Evolutionary conservation across 495 filamentous ascomycete species (phyloP), one percentile per base, ranked within the genome.

Genomic region (Penicillium lagena): DNA sequence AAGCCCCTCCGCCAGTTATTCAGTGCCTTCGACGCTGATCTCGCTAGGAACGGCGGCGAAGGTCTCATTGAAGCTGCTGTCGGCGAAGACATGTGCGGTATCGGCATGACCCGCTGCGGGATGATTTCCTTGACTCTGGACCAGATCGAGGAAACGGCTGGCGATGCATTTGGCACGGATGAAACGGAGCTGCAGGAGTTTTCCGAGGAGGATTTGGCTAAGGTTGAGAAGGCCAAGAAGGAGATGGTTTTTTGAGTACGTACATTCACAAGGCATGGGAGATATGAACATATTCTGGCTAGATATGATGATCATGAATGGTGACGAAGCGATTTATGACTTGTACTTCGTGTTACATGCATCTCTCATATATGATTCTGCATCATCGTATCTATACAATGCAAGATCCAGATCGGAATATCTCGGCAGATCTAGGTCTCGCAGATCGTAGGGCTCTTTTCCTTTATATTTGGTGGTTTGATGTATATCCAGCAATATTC

Each of bases 41-140:
- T 68, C 10, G 35, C 52, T 1, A 17, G 54, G 12, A 67, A 70
- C 28, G 67, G 70, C 34, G 70, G 70, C 22, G 62, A 64, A 9
- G 70, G 70, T 2, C 49, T 59, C 10, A 65, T 73, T 28, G 60
- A 70, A 47, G 46, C 54, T 22, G 58, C 61, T 0, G 63, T 73
- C 7, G 70, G 70, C 13, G 62, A 67, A 42, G 55, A 64, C 22
- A 67, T 68, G 65, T 60, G 54, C 13, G 55, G 61, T 39, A 37
- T 62, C 12, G 70, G 68, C 2, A 66, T 64, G 52, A 57, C 62
- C 6, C 59, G 65, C 14, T 69, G 68, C 13, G 66, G 60, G 1
- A n/a, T 71, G 22, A 54, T 71, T 32, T 54, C 56, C 2, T 59
- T 70, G 40, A 53, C 57, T 1, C 42, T 68, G 33, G 58, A 65